Conservation (phyloP, 75 land plant species). For the Azolla pinnata region DNA sequence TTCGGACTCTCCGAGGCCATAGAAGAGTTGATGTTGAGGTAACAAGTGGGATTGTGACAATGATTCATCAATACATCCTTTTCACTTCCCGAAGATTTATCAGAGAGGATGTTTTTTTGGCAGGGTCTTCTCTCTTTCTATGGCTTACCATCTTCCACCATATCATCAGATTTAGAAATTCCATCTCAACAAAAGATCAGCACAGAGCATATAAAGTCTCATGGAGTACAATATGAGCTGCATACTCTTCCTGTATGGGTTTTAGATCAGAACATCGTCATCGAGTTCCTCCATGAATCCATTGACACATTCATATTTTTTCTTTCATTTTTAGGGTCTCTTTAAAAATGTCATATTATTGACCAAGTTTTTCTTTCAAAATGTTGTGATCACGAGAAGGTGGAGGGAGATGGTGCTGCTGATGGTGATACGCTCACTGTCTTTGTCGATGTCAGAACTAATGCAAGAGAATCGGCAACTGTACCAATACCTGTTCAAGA, state of each 20-base stretch:
- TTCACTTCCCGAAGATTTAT: background rate
- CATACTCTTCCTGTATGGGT: conserved; percentile 74
- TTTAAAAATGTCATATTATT: too few species aligned
- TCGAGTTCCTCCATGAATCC: too few species aligned
- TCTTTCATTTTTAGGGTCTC: background rate
- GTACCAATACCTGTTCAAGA: conserved; percentile 47
- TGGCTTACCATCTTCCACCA: too few species aligned
- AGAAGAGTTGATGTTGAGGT: conserved; percentile 74
- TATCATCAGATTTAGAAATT: conserved; percentile 3
- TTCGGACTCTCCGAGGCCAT: conserved; percentile 47
- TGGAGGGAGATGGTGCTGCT: conserved; percentile 56
- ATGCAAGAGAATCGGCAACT: conserved; percentile 47
- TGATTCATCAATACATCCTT: background rate
- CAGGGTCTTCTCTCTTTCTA: conserved; percentile 73
- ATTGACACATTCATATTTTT: background rate
- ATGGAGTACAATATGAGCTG: conserved; percentile 61
- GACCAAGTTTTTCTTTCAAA: too few species aligned
- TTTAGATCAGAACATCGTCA: too few species aligned
- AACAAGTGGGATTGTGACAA: background rate
- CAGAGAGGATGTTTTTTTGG: conserved; percentile 7
- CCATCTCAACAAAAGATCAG: background rate
- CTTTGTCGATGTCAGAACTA: conserved; percentile 45
- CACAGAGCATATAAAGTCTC: too few species aligned
- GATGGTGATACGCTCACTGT: conserved; percentile 87
- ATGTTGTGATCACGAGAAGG: conserved; percentile 21